These are phyloP conservation scores for Lactifluus echinatus DNA, from an alignment of 768 basidiomycete genomes.

Conservation along the genomic window DNA sequence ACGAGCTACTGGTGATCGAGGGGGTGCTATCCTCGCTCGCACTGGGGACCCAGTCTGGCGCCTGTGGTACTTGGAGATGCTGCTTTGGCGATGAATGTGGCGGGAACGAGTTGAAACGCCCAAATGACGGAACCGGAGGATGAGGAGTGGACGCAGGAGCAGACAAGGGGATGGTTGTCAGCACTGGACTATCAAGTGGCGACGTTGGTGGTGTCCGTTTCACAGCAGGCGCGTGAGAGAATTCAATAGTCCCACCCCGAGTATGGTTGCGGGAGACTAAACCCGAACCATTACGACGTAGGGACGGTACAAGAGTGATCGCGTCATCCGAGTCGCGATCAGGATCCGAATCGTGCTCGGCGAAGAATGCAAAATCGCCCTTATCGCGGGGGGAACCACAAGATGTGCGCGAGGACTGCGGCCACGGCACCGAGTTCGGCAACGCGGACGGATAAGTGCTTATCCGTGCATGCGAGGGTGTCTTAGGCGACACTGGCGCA, in stretches of 20 bases:
- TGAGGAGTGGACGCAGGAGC: neutral
- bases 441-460: slow-evolving; percentile 39
- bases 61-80: neutral
- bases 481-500: slow-evolving; percentile 21
- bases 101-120: slow-evolving; percentile 19
- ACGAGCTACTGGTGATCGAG: slow-evolving; percentile 15
- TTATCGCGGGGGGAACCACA: slow-evolving; percentile 6
- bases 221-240: slow-evolving; percentile 1
- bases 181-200: slow-evolving; percentile 7
- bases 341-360: slow-evolving; percentile 11
- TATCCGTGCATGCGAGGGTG: slow-evolving; percentile 31
- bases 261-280: slow-evolving; percentile 13
- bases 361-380: neutral
- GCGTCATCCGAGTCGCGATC: slow-evolving; percentile 13
- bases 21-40: slow-evolving; percentile 17
- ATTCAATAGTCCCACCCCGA: slow-evolving; percentile 6
- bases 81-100: slow-evolving; percentile 6
- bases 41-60: neutral
- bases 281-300: slow-evolving; percentile 4
- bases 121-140: neutral
- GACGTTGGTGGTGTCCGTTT: slow-evolving; percentile 17
- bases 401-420: slow-evolving; percentile 2
- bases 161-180: neutral
- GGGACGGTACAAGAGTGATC: slow-evolving; percentile 12
- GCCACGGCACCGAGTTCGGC: slow-evolving; percentile 37